A percentile compares a stretch with the other conserved stretches of the same genome.
Conservation (phyloP, 345 rosid genomes). For the Eucalyptus sp. region DNA sequence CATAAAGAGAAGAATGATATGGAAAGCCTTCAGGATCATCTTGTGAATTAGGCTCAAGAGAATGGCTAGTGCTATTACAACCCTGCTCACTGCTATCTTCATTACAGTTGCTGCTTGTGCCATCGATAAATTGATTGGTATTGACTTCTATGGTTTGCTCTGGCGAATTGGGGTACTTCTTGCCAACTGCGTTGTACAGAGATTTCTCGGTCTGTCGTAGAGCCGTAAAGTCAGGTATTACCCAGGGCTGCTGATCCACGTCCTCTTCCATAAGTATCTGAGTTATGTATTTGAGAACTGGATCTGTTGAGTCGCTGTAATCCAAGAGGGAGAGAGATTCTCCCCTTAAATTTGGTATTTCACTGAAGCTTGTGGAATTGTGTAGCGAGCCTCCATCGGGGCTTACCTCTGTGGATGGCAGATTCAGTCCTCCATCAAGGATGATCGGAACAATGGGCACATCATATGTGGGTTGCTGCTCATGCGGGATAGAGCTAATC, state of each 20-base stretch:
- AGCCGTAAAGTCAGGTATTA: conserved; percentile 37
- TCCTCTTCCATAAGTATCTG: conserved; percentile 75
- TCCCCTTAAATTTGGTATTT: background rate
- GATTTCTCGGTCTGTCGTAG: conserved; percentile 54
- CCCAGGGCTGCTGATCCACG: conserved; percentile 36
- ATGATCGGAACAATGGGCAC: background rate
- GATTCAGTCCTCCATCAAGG: background rate
- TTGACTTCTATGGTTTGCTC: background rate
- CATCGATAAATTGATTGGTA: background rate
- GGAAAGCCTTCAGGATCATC: background rate
- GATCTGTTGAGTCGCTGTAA: conserved; percentile 32
- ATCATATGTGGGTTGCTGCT: background rate
- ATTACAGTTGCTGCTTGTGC: background rate
- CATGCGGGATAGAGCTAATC: background rate
- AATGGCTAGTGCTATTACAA: background rate
- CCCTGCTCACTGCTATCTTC: conserved; percentile 12
- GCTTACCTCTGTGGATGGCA: background rate
- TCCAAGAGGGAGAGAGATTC: conserved; percentile 14
- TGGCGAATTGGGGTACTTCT: conserved; percentile 14
- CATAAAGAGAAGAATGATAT: background rate
- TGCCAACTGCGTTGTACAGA: conserved; percentile 39
- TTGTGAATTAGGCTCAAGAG: conserved; percentile 6
- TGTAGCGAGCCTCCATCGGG: background rate
- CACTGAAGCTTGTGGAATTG: background rate
- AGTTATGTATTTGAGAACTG: conserved; percentile 43